These are phyloP conservation scores for Fusarium marasasianum DNA, from an alignment of 2,329 filamentous ascomycete species.

Conservation along the genomic window DNA sequence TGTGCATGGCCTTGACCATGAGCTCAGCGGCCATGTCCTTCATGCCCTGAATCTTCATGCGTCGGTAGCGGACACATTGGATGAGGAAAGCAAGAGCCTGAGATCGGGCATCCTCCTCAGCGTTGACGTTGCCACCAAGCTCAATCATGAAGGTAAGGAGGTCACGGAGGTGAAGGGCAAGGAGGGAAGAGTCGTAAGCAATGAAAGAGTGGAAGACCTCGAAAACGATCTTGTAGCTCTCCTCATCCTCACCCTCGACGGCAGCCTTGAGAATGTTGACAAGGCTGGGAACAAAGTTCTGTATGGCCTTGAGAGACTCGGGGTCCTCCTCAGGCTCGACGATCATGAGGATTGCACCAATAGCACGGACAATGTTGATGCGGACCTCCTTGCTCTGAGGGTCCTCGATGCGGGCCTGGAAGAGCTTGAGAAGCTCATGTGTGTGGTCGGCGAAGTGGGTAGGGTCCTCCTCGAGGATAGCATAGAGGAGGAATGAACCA, in stretches of 20 bases:
- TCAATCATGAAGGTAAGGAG: conserved; percentile 95
- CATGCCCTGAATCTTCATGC: conserved; percentile 93
- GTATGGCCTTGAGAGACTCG: conserved; percentile 76
- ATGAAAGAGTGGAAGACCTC: conserved; percentile 97
- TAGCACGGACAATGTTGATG: conserved; percentile 91
- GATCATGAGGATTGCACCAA: conserved; percentile 87
- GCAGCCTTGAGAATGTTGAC: conserved; percentile 88
- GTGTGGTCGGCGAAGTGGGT: conserved; percentile 86
- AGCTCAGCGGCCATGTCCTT: conserved; percentile 84
- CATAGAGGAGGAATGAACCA: conserved; percentile 91
- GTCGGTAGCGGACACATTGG: conserved; percentile 89
- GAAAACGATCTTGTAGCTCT: conserved; percentile 88
- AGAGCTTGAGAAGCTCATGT: conserved; percentile 81
- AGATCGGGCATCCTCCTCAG: conserved; percentile 85
- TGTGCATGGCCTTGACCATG: conserved; percentile 86
- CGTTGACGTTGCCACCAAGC: conserved; percentile 77
- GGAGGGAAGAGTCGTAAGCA: conserved; percentile 84
- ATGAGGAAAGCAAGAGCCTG: conserved; percentile 95
- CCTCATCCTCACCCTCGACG: conserved; percentile 83
- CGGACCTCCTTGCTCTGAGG: conserved; percentile 91
- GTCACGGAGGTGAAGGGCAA: conserved; percentile 88
- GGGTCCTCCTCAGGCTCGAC: conserved; percentile 88
- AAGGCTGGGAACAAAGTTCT: conserved; percentile 85
- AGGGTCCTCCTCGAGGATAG: conserved; percentile 87
- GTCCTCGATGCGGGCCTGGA: conserved; percentile 88